A percentile compares a stretch with the other conserved stretches of the same genome.
phyloP scores from a whole-genome alignment of 2,329 filamentous ascomycete species.

The Xylaria sp. region DNA sequence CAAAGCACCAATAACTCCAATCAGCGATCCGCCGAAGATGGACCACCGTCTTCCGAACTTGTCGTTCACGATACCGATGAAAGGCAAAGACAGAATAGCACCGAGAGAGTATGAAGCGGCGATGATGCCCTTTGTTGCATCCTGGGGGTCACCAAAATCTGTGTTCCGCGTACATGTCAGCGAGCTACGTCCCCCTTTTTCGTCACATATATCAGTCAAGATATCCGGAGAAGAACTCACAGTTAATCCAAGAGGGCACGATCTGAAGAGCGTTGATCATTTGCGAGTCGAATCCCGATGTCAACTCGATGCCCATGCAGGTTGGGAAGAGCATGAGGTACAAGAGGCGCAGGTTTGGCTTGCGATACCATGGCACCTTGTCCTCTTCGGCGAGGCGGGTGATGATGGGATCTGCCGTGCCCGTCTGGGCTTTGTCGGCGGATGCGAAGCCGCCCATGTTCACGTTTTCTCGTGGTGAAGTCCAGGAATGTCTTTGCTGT shows the following conservation, averaged over 20 bases:
- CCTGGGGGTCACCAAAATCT: constrained; percentile 43
- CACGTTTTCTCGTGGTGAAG: neutral
- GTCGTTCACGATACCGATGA: constrained; percentile 53
- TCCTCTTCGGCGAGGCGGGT: constrained; percentile 37
- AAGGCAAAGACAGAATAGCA: constrained; percentile 52
- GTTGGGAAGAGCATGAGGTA: constrained; percentile 56
- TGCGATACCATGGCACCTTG: constrained; percentile 49
- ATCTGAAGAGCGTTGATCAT: constrained; percentile 43
- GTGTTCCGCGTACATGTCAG: constrained; percentile 8
- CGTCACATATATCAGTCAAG: neutral
- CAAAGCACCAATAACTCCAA: constrained; percentile 51
- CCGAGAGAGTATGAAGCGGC: constrained; percentile 56
- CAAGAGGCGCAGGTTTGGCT: constrained; percentile 52
- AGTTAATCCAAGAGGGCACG: constrained; percentile 33
- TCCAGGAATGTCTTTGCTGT: neutral
- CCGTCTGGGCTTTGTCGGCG: constrained; percentile 21
- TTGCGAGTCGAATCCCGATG: constrained; percentile 42
- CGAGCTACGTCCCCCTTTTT: neutral
- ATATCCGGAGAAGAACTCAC: constrained; percentile 26
- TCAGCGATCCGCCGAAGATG: constrained; percentile 48
- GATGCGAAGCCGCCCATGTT: constrained; percentile 22
- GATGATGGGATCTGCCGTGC: constrained; percentile 34
- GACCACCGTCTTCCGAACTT: constrained; percentile 51
- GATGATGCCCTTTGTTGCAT: constrained; percentile 48
- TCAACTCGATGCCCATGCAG: constrained; percentile 56